Evolutionary conservation across 345 rosid genomes (phyloP).

Genomic region (Angophora floribunda): DNA sequence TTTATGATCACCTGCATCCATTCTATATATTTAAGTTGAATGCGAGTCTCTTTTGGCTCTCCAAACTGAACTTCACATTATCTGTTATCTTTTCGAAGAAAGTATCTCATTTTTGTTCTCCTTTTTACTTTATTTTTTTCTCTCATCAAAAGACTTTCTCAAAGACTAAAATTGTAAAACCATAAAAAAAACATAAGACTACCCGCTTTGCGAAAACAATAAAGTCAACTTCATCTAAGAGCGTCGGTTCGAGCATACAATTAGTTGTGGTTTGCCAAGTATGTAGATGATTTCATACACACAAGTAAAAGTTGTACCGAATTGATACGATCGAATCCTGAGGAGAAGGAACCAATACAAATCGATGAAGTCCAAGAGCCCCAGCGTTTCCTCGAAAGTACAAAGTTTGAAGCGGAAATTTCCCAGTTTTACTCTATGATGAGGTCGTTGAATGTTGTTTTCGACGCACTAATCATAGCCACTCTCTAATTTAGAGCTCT

Average conservation of each 20-base stretch:
- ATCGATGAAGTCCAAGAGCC: not conserved
- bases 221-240: not conserved
- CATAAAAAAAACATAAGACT: not conserved
- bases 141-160: not conserved
- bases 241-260: not conserved
- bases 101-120: not conserved
- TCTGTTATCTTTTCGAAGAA: not conserved
- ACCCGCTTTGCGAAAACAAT: not conserved
- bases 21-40: not conserved
- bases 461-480: not conserved
- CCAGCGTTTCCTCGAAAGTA: not conserved
- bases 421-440: not conserved
- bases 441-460: not conserved
- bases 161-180: not conserved
- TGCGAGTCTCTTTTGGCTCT: not conserved
- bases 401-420: not conserved
- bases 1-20: not conserved
- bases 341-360: not conserved
- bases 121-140: not conserved
- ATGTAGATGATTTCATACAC: not conserved
- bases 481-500: not conserved
- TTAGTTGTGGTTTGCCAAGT: not conserved
- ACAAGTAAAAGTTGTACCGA: not conserved
- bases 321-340: not conserved
- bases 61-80: not conserved